phyloP scores from a whole-genome alignment of 2,329 filamentous ascomycete genomes.

The Cucurbitaria berberidis region DNA sequence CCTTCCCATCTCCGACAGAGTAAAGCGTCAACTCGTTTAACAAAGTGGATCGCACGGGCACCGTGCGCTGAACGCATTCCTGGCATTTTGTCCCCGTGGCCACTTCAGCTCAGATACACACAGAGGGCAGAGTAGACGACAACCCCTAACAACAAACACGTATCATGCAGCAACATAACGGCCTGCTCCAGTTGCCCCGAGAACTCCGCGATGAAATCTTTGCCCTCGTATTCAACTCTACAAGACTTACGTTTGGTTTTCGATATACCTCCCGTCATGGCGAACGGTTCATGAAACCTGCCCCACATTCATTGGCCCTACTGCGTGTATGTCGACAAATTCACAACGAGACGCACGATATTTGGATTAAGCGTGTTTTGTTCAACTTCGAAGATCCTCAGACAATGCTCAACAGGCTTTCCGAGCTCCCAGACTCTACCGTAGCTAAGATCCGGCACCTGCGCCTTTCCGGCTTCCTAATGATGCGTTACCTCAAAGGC shows the following conservation, averaged over 20 bases:
- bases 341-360: constrained; percentile 17
- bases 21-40: not conserved
- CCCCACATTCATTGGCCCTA: constrained; percentile 19
- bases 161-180: constrained; percentile 3
- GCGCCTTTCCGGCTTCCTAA: constrained; percentile 14
- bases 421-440: constrained; percentile 11
- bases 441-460: constrained; percentile 18
- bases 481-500: constrained; percentile 23
- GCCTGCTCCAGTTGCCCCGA: constrained; percentile 13
- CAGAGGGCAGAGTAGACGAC: not conserved
- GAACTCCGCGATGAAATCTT: constrained; percentile 21
- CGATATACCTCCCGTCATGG: constrained; percentile 19
- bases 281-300: constrained; percentile 16
- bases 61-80: not conserved
- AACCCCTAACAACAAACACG: not conserved
- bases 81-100: not conserved
- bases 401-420: constrained; percentile 18
- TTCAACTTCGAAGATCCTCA: constrained; percentile 21
- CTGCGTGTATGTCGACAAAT: constrained; percentile 18
- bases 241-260: constrained; percentile 18
- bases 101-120: not conserved
- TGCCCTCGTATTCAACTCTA: constrained; percentile 19
- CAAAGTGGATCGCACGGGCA: not conserved
- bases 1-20: not conserved
- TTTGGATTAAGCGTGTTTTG: constrained; percentile 17